These are phyloP conservation scores for Eutrema salsugineum DNA, from an alignment of 441 rosid genomes.

Conservation along the genomic window DNA sequence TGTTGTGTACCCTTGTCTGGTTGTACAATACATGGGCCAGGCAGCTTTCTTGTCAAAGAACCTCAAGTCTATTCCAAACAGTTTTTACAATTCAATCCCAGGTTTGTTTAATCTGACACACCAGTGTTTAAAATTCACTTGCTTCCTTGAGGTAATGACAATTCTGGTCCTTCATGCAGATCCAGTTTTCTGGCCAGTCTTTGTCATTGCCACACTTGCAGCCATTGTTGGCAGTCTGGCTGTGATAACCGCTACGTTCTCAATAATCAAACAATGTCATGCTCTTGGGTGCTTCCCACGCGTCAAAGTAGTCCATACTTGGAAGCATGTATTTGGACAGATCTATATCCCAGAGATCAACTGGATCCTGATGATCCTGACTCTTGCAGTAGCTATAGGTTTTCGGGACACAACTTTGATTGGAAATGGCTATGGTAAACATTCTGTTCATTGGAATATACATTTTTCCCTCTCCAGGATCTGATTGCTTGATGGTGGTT, in stretches of 20 bases:
- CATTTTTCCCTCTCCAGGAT: background rate
- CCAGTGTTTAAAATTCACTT: constrained; percentile 1
- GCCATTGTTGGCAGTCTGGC: constrained; percentile 92
- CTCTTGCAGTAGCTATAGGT: constrained; percentile 76
- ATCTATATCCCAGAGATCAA: constrained; percentile 96
- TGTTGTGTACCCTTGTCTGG: constrained; percentile 86
- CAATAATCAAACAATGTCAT: constrained; percentile 86
- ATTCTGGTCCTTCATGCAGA: constrained; percentile 39
- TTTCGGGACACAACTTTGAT: constrained; percentile 69
- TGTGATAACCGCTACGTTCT: constrained; percentile 81
- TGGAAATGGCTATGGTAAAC: constrained; percentile 93
- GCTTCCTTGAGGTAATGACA: constrained; percentile 3
- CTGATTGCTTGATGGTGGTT: constrained; percentile 25
- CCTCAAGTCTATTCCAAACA: constrained; percentile 34
- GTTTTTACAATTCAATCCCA: constrained; percentile 82
- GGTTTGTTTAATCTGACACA: constrained; percentile 41
- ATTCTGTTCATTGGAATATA: background rate
- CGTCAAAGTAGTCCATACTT: constrained; percentile 88
- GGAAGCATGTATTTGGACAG: constrained; percentile 76
- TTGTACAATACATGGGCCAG: constrained; percentile 96
- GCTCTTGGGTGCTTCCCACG: constrained; percentile 97
- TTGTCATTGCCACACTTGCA: constrained; percentile 82
- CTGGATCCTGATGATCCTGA: constrained; percentile 91
- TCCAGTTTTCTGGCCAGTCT: constrained; percentile 82
- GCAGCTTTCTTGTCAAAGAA: constrained; percentile 91